phyloP scores from a whole-genome alignment of 179 eudicot species.

The Drosera spatulata region DNA sequence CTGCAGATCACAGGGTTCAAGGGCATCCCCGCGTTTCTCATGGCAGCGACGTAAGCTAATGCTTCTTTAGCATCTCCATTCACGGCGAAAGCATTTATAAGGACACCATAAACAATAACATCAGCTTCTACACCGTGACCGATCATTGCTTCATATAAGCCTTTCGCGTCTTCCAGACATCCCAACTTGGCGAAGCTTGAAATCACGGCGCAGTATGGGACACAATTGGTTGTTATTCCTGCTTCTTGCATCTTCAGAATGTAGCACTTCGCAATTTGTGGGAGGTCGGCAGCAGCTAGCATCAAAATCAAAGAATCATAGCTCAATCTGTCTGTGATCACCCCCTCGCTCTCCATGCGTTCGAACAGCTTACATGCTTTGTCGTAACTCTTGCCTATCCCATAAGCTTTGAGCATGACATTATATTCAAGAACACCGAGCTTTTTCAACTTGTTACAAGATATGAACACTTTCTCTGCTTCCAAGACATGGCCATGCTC shows the following conservation, averaged over 20 bases:
- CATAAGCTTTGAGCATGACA: constrained; percentile 94
- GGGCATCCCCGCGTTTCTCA: constrained; percentile 40
- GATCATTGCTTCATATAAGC: constrained; percentile 57
- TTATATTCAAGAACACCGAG: constrained; percentile 56
- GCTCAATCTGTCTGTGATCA: constrained; percentile 66
- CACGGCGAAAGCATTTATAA: constrained; percentile 78
- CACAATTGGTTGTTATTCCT: constrained; percentile 50
- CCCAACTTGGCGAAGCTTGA: constrained; percentile 66
- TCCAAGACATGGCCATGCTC: constrained; percentile 55
- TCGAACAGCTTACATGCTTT: constrained; percentile 68
- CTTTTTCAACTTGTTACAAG: constrained; percentile 31
- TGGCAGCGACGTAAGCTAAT: constrained; percentile 24
- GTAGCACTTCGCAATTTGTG: constrained; percentile 56
- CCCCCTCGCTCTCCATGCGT: constrained; percentile 46
- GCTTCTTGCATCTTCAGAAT: constrained; percentile 64
- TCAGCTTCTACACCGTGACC: constrained; percentile 51
- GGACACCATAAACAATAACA: constrained; percentile 63
- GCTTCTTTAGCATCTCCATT: constrained; percentile 60
- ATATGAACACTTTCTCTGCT: constrained; percentile 62
- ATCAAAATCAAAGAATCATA: constrained; percentile 68
- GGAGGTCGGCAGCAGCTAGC: constrained; percentile 69
- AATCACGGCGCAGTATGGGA: constrained; percentile 74
- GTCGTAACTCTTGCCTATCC: constrained; percentile 48
- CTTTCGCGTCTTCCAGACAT: constrained; percentile 48
- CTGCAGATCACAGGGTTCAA: constrained; percentile 60